phyloP scores from a whole-genome alignment of 2,329 filamentous ascomycete genomes.

The Aurifilum marmelostoma region DNA sequence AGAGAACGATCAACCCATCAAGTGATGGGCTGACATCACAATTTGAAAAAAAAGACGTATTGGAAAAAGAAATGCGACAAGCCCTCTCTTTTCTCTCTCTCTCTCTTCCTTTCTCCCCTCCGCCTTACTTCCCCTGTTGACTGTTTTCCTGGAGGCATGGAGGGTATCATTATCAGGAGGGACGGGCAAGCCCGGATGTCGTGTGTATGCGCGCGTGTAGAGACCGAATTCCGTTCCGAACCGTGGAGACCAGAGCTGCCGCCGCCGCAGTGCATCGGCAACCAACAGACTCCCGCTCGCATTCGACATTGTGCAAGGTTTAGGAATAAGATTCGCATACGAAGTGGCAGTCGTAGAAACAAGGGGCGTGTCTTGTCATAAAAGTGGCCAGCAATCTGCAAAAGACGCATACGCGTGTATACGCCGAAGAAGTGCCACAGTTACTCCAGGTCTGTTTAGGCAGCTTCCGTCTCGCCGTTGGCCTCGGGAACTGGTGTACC shows the following conservation, averaged over 20 bases:
- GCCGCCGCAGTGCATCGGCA: constrained; percentile 20
- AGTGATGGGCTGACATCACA: constrained; percentile 29
- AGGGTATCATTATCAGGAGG: constrained; percentile 30
- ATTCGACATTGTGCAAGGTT: constrained; percentile 20
- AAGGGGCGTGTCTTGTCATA: constrained; percentile 25
- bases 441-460: constrained; percentile 38
- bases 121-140: constrained; percentile 26
- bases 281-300: constrained; percentile 19
- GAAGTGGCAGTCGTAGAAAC: constrained; percentile 21
- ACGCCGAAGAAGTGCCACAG: constrained; percentile 32
- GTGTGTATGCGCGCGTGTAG: constrained; percentile 7
- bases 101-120: constrained; percentile 20
- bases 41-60: constrained; percentile 35
- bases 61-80: constrained; percentile 30
- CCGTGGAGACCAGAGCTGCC: constrained; percentile 17
- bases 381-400: constrained; percentile 17
- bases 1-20: constrained; percentile 26
- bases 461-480: constrained; percentile 60
- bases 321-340: constrained; percentile 18
- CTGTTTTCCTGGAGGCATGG: constrained; percentile 31
- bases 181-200: constrained; percentile 22
- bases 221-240: constrained; percentile 21
- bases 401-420: constrained; percentile 8
- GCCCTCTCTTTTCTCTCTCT: constrained; percentile 18
- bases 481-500: constrained; percentile 48